Evolutionary conservation across 1,284 basidiomycete species (phyloP).

Genomic region (Leccinum ponderosum): DNA sequence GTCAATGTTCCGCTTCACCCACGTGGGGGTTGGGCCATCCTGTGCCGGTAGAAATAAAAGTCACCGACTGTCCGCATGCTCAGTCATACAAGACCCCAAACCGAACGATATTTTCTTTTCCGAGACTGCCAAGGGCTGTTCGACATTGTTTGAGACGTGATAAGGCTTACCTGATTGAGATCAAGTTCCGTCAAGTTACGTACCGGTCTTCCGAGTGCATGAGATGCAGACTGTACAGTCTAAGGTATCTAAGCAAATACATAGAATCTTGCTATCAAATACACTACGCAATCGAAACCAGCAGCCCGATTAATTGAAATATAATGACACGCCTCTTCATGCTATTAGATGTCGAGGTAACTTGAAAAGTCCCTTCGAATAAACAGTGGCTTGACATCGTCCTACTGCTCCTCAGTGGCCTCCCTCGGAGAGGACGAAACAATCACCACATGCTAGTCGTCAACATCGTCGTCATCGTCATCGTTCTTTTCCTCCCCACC

Average conservation of each 20-base stretch:
- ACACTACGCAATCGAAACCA: slow-evolving; percentile 11
- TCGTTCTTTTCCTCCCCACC: slow-evolving; percentile 60
- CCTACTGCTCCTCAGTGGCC: background rate
- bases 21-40: slow-evolving; percentile 50
- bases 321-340: slow-evolving; percentile 21
- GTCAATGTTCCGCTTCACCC: slow-evolving; percentile 62
- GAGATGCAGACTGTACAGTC: slow-evolving; percentile 3
- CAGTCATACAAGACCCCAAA: slow-evolving; percentile 13
- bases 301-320: slow-evolving; percentile 28
- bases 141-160: slow-evolving; percentile 18
- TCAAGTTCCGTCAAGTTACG: background rate
- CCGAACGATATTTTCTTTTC: slow-evolving; percentile 36
- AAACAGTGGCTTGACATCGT: background rate
- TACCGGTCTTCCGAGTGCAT: background rate
- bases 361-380: background rate
- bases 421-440: background rate
- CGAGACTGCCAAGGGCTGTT: slow-evolving; percentile 19
- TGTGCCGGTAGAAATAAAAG: slow-evolving; percentile 10
- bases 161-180: background rate
- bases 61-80: background rate
- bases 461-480: slow-evolving; percentile 47
- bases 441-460: slow-evolving; percentile 17
- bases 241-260: slow-evolving; percentile 23
- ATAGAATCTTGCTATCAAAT: slow-evolving; percentile 5
- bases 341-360: slow-evolving; percentile 4